Evolutionary conservation across 2,329 filamentous ascomycete genomes (phyloP).

Genomic region (Fusarium citri): DNA sequence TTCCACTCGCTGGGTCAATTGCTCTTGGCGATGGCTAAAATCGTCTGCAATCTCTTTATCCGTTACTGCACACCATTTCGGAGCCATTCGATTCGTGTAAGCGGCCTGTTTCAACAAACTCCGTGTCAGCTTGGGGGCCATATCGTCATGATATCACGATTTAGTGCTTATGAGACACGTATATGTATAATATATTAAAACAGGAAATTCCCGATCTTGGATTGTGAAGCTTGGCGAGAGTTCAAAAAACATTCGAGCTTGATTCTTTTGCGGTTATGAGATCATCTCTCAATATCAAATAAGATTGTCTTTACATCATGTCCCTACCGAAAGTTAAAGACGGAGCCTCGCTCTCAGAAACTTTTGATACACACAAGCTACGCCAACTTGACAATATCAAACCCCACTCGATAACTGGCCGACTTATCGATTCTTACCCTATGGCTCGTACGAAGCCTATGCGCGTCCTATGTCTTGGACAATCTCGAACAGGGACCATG

Average conservation of each 20-base stretch:
- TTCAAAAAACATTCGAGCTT: too few species aligned
- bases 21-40: background rate
- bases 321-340: background rate
- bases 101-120: background rate
- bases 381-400: slow-evolving; percentile 23
- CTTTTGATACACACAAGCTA: background rate
- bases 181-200: background rate
- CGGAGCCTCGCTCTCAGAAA: background rate
- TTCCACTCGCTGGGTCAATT: background rate
- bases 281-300: too few species aligned
- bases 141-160: background rate
- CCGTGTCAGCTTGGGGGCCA: slow-evolving; percentile 1
- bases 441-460: slow-evolving; percentile 27
- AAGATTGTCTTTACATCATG: background rate
- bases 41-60: background rate
- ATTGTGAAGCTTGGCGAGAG: background rate
- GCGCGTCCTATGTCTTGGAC: slow-evolving; percentile 31
- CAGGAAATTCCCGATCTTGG: background rate
- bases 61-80: slow-evolving; percentile 11
- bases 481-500: slow-evolving; percentile 26
- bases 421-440: slow-evolving; percentile 33
- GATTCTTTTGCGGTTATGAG: rapidly evolving
- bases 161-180: slow-evolving; percentile 17
- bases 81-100: background rate
- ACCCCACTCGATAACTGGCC: slow-evolving; percentile 27